Evolutionary conservation across 306 rosid species (phyloP), one percentile per base, ranked within the genome.

Genomic region (Castanopsis chinensis): DNA sequence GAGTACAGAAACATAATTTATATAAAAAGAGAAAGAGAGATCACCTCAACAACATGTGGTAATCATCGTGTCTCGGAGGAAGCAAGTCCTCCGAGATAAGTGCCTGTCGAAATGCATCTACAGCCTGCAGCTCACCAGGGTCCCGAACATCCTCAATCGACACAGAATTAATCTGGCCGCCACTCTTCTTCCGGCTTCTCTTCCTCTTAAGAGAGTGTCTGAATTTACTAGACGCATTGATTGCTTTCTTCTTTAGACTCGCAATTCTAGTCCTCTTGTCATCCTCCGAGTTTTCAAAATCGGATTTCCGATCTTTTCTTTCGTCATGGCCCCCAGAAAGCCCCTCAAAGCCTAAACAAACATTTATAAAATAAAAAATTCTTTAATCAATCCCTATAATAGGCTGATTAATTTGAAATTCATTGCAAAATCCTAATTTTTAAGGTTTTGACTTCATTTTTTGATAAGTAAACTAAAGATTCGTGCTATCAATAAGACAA

Each of bases 71-170:
- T 79, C 85, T 92, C 6, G 73, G 57, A 20, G 94, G 94, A 69
- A 94, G 88, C 91, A 92, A 86, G 32, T 80, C 85, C n/a, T 94
- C 93, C n/a, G 64, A 72, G 65, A 85, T 85, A 77, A 94, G 97
- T 4, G 86, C 84, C 72, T 85, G 92, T 43, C 97, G 91, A 86
- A 94, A 94, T 12, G 86, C 83, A 72, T 91, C 94, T 69, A 94
- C 98, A 28, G 84, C 91, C 73, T 85, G 88, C 41, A 87, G 90
- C 85, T 94, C 98, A 85, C 90, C 92, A 52, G 83, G 79, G 79
- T 94, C 94, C 57, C 98, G 84, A 84, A 89, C 88, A 79, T 94
- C 98, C 87, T 94, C 98, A 63, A 94, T 92, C 5, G 96, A 87
- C 37, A 94, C 87, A 10, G 92, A 89, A 23, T 79, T 78, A 65